These are phyloP conservation scores for Arachis monticola DNA, from an alignment of 331 rosid genomes.

Conservation along the genomic window DNA sequence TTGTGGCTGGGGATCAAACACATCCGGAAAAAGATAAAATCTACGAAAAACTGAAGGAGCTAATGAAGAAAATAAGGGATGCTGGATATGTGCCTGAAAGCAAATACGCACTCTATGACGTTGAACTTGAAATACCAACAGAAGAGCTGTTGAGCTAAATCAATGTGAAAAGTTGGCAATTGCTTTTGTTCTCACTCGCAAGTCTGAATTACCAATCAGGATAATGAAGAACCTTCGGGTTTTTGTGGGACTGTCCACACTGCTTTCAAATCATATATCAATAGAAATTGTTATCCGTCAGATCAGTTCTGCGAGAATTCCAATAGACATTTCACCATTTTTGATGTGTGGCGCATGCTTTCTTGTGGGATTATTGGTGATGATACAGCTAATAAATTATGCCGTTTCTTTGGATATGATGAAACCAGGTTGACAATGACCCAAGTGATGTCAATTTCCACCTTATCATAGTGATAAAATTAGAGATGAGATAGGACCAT, in stretches of 20 bases:
- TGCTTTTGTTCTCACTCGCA: conserved; percentile 84
- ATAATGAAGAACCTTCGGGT: conserved; percentile 93
- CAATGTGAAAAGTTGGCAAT: conserved; percentile 91
- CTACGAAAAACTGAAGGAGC: conserved; percentile 69
- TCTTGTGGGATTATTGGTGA: conserved; percentile 93
- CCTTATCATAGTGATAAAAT: conserved; percentile 10
- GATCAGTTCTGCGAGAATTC: conserved; percentile 80
- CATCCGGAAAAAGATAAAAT: conserved; percentile 78
- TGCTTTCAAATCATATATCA: conserved; percentile 70
- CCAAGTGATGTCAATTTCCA: too few relatives aligned
- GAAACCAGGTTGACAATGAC: conserved; percentile 25
- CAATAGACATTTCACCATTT: conserved; percentile 91
- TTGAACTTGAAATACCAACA: conserved; percentile 84
- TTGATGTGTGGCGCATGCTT: conserved; percentile 73
- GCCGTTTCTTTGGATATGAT: conserved; percentile 21
- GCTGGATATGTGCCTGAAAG: conserved; percentile 90
- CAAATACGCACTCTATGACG: conserved; percentile 74
- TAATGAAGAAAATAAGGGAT: conserved; percentile 68
- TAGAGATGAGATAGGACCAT: conserved; percentile 29
- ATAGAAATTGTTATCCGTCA: conserved; percentile 70
- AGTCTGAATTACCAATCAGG: conserved; percentile 79
- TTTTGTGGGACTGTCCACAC: conserved; percentile 94
- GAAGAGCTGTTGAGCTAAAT: conserved; percentile 79
- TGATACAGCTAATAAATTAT: conserved; percentile 23
- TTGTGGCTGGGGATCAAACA: conserved; percentile 80